Evolutionary conservation across 164 flowering plant species (phyloP), one percentile per base, ranked within the genome.

Genomic region (Platanus orientalis): DNA sequence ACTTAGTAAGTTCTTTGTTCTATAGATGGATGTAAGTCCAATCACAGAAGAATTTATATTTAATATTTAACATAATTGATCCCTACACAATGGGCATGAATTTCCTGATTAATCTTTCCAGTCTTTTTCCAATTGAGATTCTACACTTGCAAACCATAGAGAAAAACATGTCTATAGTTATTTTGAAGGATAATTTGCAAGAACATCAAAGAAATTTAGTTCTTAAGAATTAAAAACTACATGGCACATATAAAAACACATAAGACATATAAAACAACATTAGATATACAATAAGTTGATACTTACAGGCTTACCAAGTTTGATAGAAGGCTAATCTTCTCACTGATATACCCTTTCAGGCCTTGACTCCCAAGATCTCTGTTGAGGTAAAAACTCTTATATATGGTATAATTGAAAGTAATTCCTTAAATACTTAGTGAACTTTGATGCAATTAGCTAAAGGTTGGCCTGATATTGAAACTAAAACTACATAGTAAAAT

Each of bases 351-450:
- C 36, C 99, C 99, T 71, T 88, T 95, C 85, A 95, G 72, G 47
- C 97, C 99, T 73, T 90, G 99, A 75, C 87, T 90, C 45, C 83
- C 92, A 62, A 95, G 90, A 73, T 95, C 96, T 63, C 99, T 95
- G 75, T 32, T 61, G 68, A 67, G 66, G 63, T 25, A 40, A 25
- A 11, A 36, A 55, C 30, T 19, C 16, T 19, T 21, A 1, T 34
- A 45, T 44, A 21, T 25, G 32, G 25, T 51, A n/a, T 27, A 26
- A 50, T 21, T 19, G 58, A 26, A 45, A 36, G 11, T 9, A 55
- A 44, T 42, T 32, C 24, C 28, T 10, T 19, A 7, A 10, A 19
- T 44, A 21, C 11, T 7, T 26, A 44, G n/a, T 30, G 24, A 30
- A 6, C 3, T 16, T 23, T 30, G 56, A 30, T 49, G 64, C 26